Percentiles rank a stretch among this genome's conserved stretches.
phyloP scores from a whole-genome alignment of 352 stramenopile species.

The Phytophthora multivora region DNA sequence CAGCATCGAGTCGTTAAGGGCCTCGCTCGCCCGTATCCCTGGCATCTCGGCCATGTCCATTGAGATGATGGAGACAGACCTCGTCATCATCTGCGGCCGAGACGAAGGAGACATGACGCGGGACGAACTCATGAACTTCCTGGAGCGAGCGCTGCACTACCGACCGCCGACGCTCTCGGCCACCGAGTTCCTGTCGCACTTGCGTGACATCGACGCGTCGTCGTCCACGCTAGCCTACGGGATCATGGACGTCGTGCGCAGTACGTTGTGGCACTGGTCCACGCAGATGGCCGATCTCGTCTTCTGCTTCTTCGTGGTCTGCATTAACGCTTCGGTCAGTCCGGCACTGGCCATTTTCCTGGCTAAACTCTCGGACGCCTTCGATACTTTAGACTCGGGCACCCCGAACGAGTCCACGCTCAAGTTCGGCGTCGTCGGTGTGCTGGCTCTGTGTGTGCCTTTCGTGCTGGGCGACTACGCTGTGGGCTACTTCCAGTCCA shows the following conservation, averaged over 20 bases:
- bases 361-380: constrained; percentile 72
- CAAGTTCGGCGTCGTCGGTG: constrained; percentile 74
- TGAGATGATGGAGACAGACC: constrained; percentile 90
- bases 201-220: constrained; percentile 85
- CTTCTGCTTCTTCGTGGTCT: constrained; percentile 82
- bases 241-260: constrained; percentile 75
- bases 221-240: constrained; percentile 79
- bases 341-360: constrained; percentile 80
- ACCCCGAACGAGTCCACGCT: constrained; percentile 52
- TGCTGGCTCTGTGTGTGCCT: constrained; percentile 77
- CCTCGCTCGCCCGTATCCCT: constrained; percentile 80
- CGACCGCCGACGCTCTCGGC: constrained; percentile 73
- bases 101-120: constrained; percentile 87
- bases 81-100: constrained; percentile 87
- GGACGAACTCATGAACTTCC: constrained; percentile 88
- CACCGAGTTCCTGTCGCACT: constrained; percentile 81
- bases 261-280: constrained; percentile 85
- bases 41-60: constrained; percentile 82
- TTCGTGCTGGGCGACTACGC: constrained; percentile 88
- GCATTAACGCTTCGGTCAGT: constrained; percentile 84
- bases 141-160: constrained; percentile 82
- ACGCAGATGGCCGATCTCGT: constrained; percentile 77
- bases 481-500: constrained; percentile 90
- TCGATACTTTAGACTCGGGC: constrained; percentile 52
- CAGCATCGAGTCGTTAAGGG: constrained; percentile 83